phyloP scores from a whole-genome alignment of 345 rosid species.

The Citrus hindsii region DNA sequence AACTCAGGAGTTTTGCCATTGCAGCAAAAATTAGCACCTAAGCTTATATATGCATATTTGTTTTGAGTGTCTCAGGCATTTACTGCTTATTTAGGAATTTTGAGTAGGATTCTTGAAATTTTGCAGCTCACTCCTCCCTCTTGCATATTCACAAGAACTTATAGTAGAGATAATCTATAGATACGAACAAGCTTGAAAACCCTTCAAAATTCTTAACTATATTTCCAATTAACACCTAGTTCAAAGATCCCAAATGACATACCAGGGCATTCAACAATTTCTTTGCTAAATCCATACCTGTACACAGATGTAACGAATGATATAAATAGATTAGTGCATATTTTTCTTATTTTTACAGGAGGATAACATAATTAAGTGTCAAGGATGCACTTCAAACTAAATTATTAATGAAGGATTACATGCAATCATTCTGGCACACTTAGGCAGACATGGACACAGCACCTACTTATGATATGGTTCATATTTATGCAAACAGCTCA shows the following conservation, averaged over 20 bases:
- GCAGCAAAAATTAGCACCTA: too few species aligned
- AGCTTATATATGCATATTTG: too few species aligned
- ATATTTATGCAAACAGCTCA: background rate
- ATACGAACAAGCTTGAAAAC: background rate
- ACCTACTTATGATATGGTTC: background rate
- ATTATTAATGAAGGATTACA: background rate
- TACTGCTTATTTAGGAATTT: too few species aligned
- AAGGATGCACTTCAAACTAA: background rate
- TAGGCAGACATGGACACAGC: background rate
- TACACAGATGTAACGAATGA: constrained; percentile 17
- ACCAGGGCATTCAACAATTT: constrained; percentile 91
- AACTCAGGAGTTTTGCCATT: too few species aligned
- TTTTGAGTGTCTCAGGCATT: too few species aligned
- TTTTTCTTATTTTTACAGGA: background rate
- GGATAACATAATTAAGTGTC: background rate
- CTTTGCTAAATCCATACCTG: constrained; percentile 96
- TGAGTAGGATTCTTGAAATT: too few species aligned
- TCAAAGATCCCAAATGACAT: constrained; percentile 7
- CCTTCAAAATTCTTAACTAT: background rate
- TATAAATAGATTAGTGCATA: background rate
- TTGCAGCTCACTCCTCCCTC: too few species aligned
- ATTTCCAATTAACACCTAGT: background rate
- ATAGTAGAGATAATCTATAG: background rate
- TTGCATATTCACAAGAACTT: too few species aligned
- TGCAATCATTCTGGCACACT: background rate